phyloP scores from a whole-genome alignment of 2,329 filamentous ascomycete species.

The Helminthosporium solani region DNA sequence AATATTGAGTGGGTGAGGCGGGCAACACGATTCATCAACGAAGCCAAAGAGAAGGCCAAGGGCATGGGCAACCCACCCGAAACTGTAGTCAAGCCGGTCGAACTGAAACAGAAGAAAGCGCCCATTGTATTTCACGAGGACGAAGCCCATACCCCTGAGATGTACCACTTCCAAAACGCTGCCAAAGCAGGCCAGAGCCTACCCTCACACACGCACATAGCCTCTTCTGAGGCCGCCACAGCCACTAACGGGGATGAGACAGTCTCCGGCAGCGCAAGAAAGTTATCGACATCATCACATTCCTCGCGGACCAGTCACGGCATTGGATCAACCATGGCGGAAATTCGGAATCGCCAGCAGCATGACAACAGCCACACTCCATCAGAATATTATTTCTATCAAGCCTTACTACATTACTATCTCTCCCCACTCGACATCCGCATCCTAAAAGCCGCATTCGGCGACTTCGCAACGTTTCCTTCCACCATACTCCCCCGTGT shows the following conservation, averaged over 20 bases:
- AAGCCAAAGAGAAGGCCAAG: slow-evolving; percentile 72
- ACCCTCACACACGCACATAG: slow-evolving; percentile 20
- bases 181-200: slow-evolving; percentile 47
- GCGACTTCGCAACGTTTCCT: slow-evolving; percentile 77
- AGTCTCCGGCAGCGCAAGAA: slow-evolving; percentile 15
- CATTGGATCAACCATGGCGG: slow-evolving; percentile 47
- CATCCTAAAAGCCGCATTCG: slow-evolving; percentile 86
- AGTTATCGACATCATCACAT: slow-evolving; percentile 33
- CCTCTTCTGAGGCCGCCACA: slow-evolving; percentile 8
- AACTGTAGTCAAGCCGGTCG: slow-evolving; percentile 52
- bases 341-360: slow-evolving; percentile 48
- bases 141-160: slow-evolving; percentile 50
- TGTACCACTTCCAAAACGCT: slow-evolving; percentile 54
- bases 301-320: slow-evolving; percentile 31
- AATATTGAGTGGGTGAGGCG: slow-evolving; percentile 82
- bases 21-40: slow-evolving; percentile 71
- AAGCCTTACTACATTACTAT: slow-evolving; percentile 83
- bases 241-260: slow-evolving; percentile 1
- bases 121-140: slow-evolving; percentile 53
- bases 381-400: slow-evolving; percentile 80
- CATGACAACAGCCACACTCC: slow-evolving; percentile 49
- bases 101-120: slow-evolving; percentile 50
- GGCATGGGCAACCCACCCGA: slow-evolving; percentile 67
- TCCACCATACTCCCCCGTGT: slow-evolving; percentile 83
- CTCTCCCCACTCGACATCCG: slow-evolving; percentile 88